Evolutionary conservation across 306 rosid genomes (phyloP), one percentile per base, ranked within the genome.

Genomic region (Mimosa pudica): DNA sequence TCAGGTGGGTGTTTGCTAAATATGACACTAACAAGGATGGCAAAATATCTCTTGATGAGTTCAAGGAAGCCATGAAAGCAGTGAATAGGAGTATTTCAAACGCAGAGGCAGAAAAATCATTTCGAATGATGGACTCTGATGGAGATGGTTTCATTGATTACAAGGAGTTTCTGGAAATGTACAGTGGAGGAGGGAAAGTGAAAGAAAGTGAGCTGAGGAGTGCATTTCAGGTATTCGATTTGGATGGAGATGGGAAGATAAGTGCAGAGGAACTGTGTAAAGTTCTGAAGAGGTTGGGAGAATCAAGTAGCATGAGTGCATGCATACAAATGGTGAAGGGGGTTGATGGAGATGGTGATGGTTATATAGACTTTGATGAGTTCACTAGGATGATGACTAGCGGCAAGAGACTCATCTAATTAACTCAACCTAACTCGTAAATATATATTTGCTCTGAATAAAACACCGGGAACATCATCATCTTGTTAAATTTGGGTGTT

Each of bases 201-300:
- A 88, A 63, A 13, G 89, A 85, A 4, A 72, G 54, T 0, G 97
- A 93, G 58, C 73, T 93, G 16, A 71, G 86, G 52, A 89, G 85
- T 24, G 94, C 97, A 1, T 94, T 94, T 67, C 83, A 87, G 73
- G 80, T 88, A 18, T 94, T 88, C 17, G 98, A 94, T 88, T 71
- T 89, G 81, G 84, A 94, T n/a, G 90, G 94, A 24, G 90, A 94
- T 80, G 97, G 98, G 46, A 89, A 86, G 77, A 94, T 94, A 45
- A 90, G 90, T 62, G 97, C 97, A 14, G 89, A 90, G 82, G 98
- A 94, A 52, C 70, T 92, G 78, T 88, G 81, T 1, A 82, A 79
- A 41, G 85, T 92, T 78, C 82, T 94, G 30, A 89, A 83, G 57
- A 84, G 81, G 81, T 75, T 92, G 3, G 97, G 98, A 7, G 94